Base-by-base conservation (phyloP, 495 filamentous ascomycete species). In the Rusavskia elegans region DNA sequence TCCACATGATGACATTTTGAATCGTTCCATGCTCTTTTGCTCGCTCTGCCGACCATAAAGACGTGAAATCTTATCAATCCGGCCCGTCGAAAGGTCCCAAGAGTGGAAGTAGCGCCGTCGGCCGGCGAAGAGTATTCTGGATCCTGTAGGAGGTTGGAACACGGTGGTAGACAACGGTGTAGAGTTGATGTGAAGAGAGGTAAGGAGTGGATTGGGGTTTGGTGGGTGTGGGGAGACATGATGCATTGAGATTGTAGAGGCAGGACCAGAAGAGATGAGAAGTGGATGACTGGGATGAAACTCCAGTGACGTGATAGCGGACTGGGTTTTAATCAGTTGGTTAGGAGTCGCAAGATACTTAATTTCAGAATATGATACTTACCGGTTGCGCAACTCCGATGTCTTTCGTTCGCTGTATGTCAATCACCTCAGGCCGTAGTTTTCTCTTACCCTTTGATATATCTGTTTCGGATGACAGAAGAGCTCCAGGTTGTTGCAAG, bases 241-340 rank as follows among this genome's bases (percentile, higher is more conserved):
- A 66, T 97, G 86, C 27, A 98, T 73, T 64, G 81, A 89, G 53
- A 97, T 73, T 14, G 88, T 83, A 30, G 85, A 85, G 44, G 88
- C 82, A 29, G 80, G 80, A 25, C 88, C 89, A 32, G 88, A 86
- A 49, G 89, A 92, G 55, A 98, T 80, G 35, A 98, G 74, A 35
- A 98, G 79, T 2, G 92, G 87, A 58, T 87, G 81, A 50, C 75
- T 70, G 30, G 90, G 89, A 69, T 98, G 92, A 75, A 96, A 95
- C 14, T 74, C 74, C 37, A 98, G 80, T 17, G 87, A 87, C 21
- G 81, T 82, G 60, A 96, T 79, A 14, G 85, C 77, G 16, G 87
- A 93, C 71, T 83, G 64, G 71, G 21, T 25, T 40, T 5, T 19
- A 10, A 13, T 32, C n/a, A 32, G 35, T 36, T 25, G 25, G 21